A percentile compares a stretch with the other conserved stretches of the same genome.
phyloP scores from a whole-genome alignment of 768 basidiomycete species.

The Roridomyces roridus region DNA sequence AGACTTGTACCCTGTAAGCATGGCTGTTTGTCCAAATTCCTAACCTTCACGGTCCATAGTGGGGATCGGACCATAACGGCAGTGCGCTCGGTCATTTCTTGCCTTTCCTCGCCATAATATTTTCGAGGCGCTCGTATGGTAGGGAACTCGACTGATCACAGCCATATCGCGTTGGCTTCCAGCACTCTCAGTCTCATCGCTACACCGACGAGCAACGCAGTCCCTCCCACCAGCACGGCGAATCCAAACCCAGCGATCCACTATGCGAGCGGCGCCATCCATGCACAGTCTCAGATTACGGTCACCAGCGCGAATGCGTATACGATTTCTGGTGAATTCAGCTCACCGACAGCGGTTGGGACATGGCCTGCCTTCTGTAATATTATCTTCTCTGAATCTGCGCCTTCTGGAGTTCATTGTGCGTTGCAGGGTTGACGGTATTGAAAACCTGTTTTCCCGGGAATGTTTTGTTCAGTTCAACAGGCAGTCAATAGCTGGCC shows the following conservation, averaged over 20 bases:
- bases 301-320: constrained; percentile 43
- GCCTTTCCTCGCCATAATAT: not conserved
- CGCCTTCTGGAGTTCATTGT: not conserved
- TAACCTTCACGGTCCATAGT: constrained; percentile 12
- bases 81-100: constrained; percentile 33
- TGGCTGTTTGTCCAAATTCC: no score
- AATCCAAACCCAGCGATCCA: constrained; percentile 50
- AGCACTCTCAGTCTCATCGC: constrained; percentile 48
- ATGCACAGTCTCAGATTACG: constrained; percentile 49
- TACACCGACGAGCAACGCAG: constrained; percentile 44
- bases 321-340: constrained; percentile 50
- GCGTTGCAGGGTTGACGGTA: constrained; percentile 37
- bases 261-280: constrained; percentile 48
- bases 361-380: constrained; percentile 56
- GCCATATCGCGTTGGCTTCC: constrained; percentile 42
- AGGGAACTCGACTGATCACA: constrained; percentile 47
- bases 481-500: constrained; percentile 50
- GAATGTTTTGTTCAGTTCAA: not conserved
- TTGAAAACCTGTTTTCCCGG: not conserved
- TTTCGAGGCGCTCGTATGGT: constrained; percentile 48
- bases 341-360: constrained; percentile 44
- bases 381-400: not conserved
- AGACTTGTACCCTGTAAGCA: constrained; percentile 40
- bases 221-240: constrained; percentile 45
- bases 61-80: constrained; percentile 54